Conservation (phyloP, 2,329 filamentous ascomycete genomes). For the Neoscytalidium dimidiatum region DNA sequence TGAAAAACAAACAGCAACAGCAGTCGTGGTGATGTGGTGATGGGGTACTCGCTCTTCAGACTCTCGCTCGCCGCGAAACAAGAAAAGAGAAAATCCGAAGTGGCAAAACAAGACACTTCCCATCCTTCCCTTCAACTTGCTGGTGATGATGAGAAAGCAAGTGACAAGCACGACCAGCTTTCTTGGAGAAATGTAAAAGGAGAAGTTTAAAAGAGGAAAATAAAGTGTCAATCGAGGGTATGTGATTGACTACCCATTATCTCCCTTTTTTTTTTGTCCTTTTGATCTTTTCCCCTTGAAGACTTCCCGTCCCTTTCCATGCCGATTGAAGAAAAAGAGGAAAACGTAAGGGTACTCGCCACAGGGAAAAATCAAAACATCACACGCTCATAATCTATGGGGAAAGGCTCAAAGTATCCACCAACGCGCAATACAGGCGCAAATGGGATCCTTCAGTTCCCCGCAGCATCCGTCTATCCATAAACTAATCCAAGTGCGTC, state of each 20-base stretch:
- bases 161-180: background rate
- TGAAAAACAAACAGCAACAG: background rate
- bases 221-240: conserved; percentile 3
- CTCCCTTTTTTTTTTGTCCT: background rate
- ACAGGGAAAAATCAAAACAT: background rate
- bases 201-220: background rate
- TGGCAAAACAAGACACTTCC: background rate
- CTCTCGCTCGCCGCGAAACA: background rate
- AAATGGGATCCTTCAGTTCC: background rate
- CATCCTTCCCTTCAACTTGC: background rate
- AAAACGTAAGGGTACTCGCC: conserved; percentile 9
- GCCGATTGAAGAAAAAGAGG: background rate
- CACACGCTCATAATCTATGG: conserved; percentile 2
- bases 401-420: background rate
- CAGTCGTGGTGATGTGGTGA: too few relatives aligned
- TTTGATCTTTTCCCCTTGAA: background rate
- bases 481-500: conserved; percentile 4
- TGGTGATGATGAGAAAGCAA: background rate
- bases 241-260: background rate
- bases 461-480: background rate
- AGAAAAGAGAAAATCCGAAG: background rate
- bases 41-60: background rate
- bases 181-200: background rate
- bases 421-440: background rate
- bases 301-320: background rate